phyloP scores from a whole-genome alignment of 2,329 filamentous ascomycete genomes.

The Delphinella strobiligena region DNA sequence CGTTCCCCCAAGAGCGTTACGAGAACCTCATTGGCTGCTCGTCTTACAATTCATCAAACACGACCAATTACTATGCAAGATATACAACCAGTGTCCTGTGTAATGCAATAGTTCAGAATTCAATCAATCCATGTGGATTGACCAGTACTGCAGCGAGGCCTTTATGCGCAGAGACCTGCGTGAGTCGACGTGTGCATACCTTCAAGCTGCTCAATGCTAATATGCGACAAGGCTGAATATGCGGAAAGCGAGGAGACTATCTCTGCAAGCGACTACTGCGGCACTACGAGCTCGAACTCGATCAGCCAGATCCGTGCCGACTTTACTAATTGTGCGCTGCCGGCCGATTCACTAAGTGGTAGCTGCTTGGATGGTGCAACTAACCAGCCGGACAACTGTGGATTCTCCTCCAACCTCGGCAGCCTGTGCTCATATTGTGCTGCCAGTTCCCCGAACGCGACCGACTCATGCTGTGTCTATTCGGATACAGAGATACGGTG shows the following conservation, averaged over 20 bases:
- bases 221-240: slow-evolving; percentile 51
- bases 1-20: slow-evolving; percentile 70
- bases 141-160: slow-evolving; percentile 54
- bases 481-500: slow-evolving; percentile 66
- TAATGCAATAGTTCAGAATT: slow-evolving; percentile 89
- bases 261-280: slow-evolving; percentile 60
- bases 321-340: slow-evolving; percentile 78
- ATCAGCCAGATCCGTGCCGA: slow-evolving; percentile 76
- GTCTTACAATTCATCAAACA: slow-evolving; percentile 63
- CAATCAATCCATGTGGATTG: slow-evolving; percentile 56
- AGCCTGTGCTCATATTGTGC: slow-evolving; percentile 83
- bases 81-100: slow-evolving; percentile 89
- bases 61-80: slow-evolving; percentile 75
- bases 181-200: slow-evolving; percentile 30
- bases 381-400: slow-evolving; percentile 83
- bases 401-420: slow-evolving; percentile 57
- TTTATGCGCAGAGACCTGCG: slow-evolving; percentile 82
- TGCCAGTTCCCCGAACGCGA: slow-evolving; percentile 74
- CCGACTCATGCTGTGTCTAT: slow-evolving; percentile 87
- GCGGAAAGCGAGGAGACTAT: slow-evolving; percentile 84
- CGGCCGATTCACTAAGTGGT: slow-evolving; percentile 63
- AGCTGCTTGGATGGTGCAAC: slow-evolving; percentile 62
- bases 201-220: slow-evolving; percentile 10
- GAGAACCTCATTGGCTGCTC: slow-evolving; percentile 68
- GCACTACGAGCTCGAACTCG: slow-evolving; percentile 46